A percentile compares a stretch with the other conserved stretches of the same genome.
phyloP scores from a whole-genome alignment of 75 land plant genomes.

The Pinus taeda region DNA sequence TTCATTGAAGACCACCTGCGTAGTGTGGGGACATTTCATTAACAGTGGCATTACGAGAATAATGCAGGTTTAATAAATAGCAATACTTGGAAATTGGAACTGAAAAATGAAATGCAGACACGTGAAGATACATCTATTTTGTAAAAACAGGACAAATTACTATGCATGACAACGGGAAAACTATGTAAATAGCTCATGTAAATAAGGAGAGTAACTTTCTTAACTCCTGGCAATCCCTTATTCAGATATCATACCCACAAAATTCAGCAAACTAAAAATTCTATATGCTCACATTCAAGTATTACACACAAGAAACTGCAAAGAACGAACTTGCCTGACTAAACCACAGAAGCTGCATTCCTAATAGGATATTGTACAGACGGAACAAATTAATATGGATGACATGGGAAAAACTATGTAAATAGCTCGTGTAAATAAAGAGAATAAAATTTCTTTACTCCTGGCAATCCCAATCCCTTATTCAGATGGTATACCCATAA shows the following conservation, averaged over 20 bases:
- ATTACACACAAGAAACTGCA: neutral
- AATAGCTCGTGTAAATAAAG: neutral
- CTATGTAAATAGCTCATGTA: neutral
- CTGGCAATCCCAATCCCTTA: neutral
- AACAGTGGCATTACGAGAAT: neutral
- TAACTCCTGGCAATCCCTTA: neutral
- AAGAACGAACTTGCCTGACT: too few relatives aligned
- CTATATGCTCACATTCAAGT: neutral
- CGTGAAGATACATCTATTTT: neutral
- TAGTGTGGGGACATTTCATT: neutral
- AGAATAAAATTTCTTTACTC: neutral
- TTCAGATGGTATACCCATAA: neutral
- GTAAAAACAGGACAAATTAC: neutral
- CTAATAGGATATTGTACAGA: too few relatives aligned
- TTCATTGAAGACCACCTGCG: neutral
- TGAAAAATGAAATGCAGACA: neutral
- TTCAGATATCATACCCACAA: neutral
- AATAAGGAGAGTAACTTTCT: neutral
- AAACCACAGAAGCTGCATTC: too few relatives aligned
- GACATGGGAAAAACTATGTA: neutral
- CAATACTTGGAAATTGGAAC: conserved; percentile 3
- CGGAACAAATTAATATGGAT: neutral
- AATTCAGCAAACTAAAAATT: neutral
- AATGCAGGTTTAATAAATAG: neutral
- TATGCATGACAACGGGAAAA: neutral